Evolutionary conservation across 2,329 filamentous ascomycete species (phyloP).

Genomic region (Fonsecaea pugnacius): DNA sequence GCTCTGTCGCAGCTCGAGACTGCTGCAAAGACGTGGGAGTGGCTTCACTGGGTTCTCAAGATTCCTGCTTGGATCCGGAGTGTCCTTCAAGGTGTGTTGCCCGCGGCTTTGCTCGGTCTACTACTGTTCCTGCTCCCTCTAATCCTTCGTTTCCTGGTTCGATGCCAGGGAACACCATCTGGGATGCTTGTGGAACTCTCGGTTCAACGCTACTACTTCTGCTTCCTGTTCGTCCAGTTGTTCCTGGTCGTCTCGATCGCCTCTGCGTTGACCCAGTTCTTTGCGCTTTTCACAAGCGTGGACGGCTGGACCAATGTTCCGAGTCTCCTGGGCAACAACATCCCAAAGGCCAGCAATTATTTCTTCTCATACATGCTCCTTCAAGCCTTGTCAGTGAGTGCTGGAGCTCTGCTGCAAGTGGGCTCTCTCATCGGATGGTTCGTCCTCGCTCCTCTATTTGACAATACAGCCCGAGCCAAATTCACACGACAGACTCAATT

Average conservation of each 20-base stretch:
- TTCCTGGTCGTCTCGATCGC: conserved; percentile 92
- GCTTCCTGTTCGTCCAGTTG: conserved; percentile 90
- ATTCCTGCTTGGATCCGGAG: conserved; percentile 66
- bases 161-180: conserved; percentile 78
- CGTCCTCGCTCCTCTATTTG: conserved; percentile 75
- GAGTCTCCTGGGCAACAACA: conserved; percentile 71
- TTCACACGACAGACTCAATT: conserved; percentile 82
- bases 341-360: conserved; percentile 89
- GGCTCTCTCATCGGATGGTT: conserved; percentile 81
- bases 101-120: conserved; percentile 74
- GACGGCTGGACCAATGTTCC: conserved; percentile 72
- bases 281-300: conserved; percentile 67
- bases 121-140: conserved; percentile 81
- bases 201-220: conserved; percentile 93
- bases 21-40: conserved; percentile 67
- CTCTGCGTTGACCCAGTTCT: conserved; percentile 69
- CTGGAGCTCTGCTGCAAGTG: conserved; percentile 83
- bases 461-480: conserved; percentile 80
- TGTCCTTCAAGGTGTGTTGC: conserved; percentile 82
- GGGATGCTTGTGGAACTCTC: conserved; percentile 76
- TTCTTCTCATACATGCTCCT: conserved; percentile 99
- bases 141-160: conserved; percentile 73
- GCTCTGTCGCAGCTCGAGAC: conserved; percentile 76
- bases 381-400: conserved; percentile 87
- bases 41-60: conserved; percentile 70